Percentiles rank a stretch among this genome's conserved stretches.
Conservation (phyloP, 768 basidiomycete species). For the Cubamyces sp. region DNA sequence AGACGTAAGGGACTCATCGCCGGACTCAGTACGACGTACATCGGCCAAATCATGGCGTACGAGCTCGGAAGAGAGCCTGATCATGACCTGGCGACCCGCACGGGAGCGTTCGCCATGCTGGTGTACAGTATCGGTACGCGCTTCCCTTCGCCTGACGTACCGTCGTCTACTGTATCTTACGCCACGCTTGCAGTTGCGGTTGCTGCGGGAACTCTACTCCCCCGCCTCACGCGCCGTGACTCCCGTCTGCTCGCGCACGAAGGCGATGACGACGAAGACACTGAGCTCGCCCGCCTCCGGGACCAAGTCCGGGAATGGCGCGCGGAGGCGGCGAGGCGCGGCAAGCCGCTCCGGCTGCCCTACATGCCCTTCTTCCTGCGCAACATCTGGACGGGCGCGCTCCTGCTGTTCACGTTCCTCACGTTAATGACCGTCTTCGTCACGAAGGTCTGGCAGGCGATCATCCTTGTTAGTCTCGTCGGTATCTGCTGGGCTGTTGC, state of each 20-base stretch:
- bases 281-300: slow-evolving; percentile 70
- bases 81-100: slow-evolving; percentile 80
- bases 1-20: slow-evolving; percentile 12
- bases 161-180: slow-evolving; percentile 13
- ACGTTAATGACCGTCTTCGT: slow-evolving; percentile 90
- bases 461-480: slow-evolving; percentile 78
- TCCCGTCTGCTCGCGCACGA: slow-evolving; percentile 74
- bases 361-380: slow-evolving; percentile 89
- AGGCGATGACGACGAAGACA: slow-evolving; percentile 73
- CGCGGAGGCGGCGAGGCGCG: slow-evolving; percentile 77
- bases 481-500: slow-evolving; percentile 97
- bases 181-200: slow-evolving; percentile 70
- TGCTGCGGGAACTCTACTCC: slow-evolving; percentile 77
- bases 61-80: slow-evolving; percentile 77
- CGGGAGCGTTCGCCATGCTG: slow-evolving; percentile 87
- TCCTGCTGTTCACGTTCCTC: slow-evolving; percentile 77
- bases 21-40: slow-evolving; percentile 77
- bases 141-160: not conserved
- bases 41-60: slow-evolving; percentile 92
- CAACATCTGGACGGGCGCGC: slow-evolving; percentile 91
- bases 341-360: slow-evolving; percentile 77
- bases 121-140: slow-evolving; percentile 83
- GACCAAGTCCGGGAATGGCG: slow-evolving; percentile 81
- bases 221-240: slow-evolving; percentile 82
- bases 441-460: slow-evolving; percentile 77